These are phyloP conservation scores for Barbatosphaeria neglecta DNA, from an alignment of 495 filamentous ascomycete species.

Conservation along the genomic window DNA sequence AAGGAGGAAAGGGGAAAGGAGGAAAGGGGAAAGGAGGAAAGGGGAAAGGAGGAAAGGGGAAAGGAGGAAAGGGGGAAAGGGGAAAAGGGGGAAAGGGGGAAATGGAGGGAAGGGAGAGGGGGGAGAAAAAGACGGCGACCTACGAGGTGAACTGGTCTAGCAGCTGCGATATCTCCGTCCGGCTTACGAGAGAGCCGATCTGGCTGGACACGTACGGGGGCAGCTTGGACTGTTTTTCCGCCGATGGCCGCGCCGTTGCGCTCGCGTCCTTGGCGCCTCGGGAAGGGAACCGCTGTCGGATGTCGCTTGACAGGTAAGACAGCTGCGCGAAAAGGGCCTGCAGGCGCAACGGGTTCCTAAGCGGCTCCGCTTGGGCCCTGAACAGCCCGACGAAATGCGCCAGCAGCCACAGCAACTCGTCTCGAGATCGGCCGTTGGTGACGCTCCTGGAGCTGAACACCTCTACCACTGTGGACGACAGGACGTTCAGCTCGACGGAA, in stretches of 20 bases:
- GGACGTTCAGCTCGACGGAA: slow-evolving; percentile 9
- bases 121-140: slow-evolving; percentile 1
- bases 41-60: too few relatives aligned
- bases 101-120: neutral
- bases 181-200: neutral
- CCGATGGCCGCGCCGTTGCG: neutral
- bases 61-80: too few relatives aligned
- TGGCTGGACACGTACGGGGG: neutral
- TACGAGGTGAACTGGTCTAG: slow-evolving; percentile 1
- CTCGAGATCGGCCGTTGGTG: slow-evolving; percentile 11
- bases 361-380: slow-evolving; percentile 17
- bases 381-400: slow-evolving; percentile 64
- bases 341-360: slow-evolving; percentile 41
- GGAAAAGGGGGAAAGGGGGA: slow-evolving; percentile 6
- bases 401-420: slow-evolving; percentile 53
- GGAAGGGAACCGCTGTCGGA: slow-evolving; percentile 16
- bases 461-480: slow-evolving; percentile 11
- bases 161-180: neutral
- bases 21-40: too few relatives aligned
- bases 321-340: slow-evolving; percentile 38
- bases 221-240: slow-evolving; percentile 2
- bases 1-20: too few relatives aligned
- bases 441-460: neutral
- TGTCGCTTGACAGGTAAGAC: slow-evolving; percentile 16
- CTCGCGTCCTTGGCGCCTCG: slow-evolving; percentile 9